Evolutionary conservation across 441 rosid species (phyloP), one percentile per base, ranked within the genome.

Genomic region (Brassica balearica): DNA sequence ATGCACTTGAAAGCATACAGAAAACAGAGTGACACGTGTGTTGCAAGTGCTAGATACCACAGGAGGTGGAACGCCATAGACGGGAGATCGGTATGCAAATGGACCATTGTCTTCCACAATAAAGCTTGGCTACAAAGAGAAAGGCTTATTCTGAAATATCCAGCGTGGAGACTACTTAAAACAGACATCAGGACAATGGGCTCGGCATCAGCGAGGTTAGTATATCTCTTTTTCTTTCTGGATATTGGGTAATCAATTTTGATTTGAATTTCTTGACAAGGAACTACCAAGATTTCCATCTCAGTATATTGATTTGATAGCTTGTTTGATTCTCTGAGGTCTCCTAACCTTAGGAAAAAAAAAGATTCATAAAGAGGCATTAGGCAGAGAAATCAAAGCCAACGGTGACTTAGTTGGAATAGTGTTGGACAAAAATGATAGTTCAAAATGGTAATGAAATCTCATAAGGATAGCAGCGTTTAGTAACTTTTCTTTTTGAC

Each of bases 141-240:
- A 0, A 90, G 83, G 73, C 89, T 87, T 72, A 91, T 86, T 71
- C 97, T 83, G 67, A 91, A 91, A 62, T 86, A 88, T 5, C 94
- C 94, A 0, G 93, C 97, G 43, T 92, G 94, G 56, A 86, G 83
- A 75, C 82, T 75, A 3, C 78, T 77, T 69, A 91, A 68, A 43
- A 81, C 38, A 55, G 87, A 81, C 77, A 67, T 67, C 14, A 76
- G 27, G 32, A 61, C 76, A 53, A 76, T 17, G 46, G 80, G 73
- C 19, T 80, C 43, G 29, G 60, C 69, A 61, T 43, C 19, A 48
- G 2, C 15, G 19, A 46, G 69, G 23, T 70, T 15, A 32, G 76
- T 43, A 11, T 71, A 22, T 14, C 17, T 22, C 69, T 71, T 77
- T 71, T 70, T 67, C 17, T 2, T 32, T 12, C 59, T 75, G 4